These are phyloP conservation scores for Coemansia sp. DNA, from an alignment of 192 early-diverging fungal genomes.

Conservation along the genomic window DNA sequence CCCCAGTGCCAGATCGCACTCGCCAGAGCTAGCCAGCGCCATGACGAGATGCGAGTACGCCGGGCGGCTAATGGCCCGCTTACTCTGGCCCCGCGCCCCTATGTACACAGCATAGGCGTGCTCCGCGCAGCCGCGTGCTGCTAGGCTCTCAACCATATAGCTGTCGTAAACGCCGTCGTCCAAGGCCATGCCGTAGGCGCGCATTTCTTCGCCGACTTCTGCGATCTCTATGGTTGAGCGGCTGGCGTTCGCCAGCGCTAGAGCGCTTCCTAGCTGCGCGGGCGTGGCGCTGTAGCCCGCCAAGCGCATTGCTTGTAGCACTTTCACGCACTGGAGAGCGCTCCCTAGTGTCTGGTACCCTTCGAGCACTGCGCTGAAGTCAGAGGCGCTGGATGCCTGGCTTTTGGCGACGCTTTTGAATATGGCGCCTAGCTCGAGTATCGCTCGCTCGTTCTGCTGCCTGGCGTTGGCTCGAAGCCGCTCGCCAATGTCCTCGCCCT, in stretches of 20 bases:
- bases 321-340: conserved; percentile 4
- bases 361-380: conserved; percentile 30
- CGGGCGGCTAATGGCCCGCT: not conserved
- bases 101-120: conserved; percentile 24
- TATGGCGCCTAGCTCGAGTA: conserved; percentile 10
- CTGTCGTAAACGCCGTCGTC: conserved; percentile 17
- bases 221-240: not conserved
- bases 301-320: conserved; percentile 33
- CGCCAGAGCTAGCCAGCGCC: conserved; percentile 22
- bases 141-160: conserved; percentile 17
- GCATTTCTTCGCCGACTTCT: conserved; percentile 33
- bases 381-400: not conserved
- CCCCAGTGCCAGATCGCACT: conserved; percentile 19
- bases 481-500: conserved; percentile 4
- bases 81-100: conserved; percentile 9
- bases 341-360: conserved; percentile 19
- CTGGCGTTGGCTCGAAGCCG: not conserved
- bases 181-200: conserved; percentile 13
- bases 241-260: conserved; percentile 7
- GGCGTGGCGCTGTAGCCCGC: not conserved
- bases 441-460: not conserved
- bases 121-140: conserved; percentile 13
- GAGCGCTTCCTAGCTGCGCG: conserved; percentile 32
- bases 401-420: conserved; percentile 2
- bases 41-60: conserved; percentile 3